Base-by-base conservation (phyloP, 768 basidiomycete species). In the Multifurca ochricompacta region DNA sequence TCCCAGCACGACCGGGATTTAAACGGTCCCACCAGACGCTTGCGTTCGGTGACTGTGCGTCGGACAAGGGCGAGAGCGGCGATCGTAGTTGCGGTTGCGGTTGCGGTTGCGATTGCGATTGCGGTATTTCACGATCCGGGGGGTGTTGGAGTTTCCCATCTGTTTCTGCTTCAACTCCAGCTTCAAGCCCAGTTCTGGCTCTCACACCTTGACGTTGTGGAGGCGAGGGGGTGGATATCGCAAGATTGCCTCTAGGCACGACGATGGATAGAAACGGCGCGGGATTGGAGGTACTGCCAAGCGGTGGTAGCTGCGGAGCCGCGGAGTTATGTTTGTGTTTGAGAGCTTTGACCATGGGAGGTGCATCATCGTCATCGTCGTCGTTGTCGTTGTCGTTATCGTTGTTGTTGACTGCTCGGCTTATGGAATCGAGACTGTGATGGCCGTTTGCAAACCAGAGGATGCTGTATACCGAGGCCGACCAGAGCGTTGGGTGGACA, bases 401-500 rank as follows among this genome's bases (percentile, higher is more conserved):
- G n/a, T n/a, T n/a, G n/a, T n/a, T n/a, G n/a, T n/a, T n/a, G n/a
- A n/a, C n/a, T n/a, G n/a, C n/a, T n/a, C n/a, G n/a, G n/a, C n/a
- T n/a, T n/a, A n/a, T n/a, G n/a, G n/a, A n/a, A n/a, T n/a, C n/a
- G n/a, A n/a, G n/a, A n/a, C n/a, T n/a, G n/a, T n/a, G n/a, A 8
- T 21, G 19, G 27, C 43, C 46, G 41, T 43, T 45, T 6, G 45
- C 44, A 63, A 83, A 87, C 86, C 85, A 87, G 7, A 74, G 73
- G 18, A 84, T 69, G n/a, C 69, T 64, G 53, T 77, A 76, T 30
- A 85, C 66, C 8, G 75, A 71, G 35, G 69, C 68, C 21, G 48
- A 67, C 83, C 83, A 86, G 55, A 87, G 69, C 40, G 69, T 66
- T 10, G 74, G 71, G 59, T 76, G 63, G 7, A 62, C 59, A 39